Evolutionary conservation across 2,329 filamentous ascomycete genomes (phyloP).

Genomic region (Hypoxylon rubiginosum): DNA sequence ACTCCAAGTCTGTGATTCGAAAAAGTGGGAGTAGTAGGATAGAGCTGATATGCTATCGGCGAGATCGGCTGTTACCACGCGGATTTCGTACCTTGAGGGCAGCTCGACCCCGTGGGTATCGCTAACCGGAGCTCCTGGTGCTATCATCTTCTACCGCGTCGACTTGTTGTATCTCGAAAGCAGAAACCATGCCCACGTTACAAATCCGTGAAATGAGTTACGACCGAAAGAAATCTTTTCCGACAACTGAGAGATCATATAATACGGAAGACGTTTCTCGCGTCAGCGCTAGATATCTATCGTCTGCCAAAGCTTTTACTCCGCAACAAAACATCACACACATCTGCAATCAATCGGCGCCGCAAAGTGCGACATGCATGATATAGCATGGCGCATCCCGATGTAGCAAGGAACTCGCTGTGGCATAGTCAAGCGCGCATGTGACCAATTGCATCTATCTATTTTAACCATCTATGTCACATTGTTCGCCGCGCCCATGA

Average conservation of each 20-base stretch:
- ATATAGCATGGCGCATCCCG: constrained; percentile 21
- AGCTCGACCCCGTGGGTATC: constrained; percentile 39
- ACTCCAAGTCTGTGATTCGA: constrained; percentile 36
- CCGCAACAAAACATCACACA: constrained; percentile 8
- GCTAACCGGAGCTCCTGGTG: constrained; percentile 30
- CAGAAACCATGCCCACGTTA: constrained; percentile 1
- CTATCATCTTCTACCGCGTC: constrained; percentile 24
- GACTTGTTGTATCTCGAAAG: background rate
- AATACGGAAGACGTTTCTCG: constrained; percentile 2
- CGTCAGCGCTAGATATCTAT: constrained; percentile 18
- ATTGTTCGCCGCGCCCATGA: constrained; percentile 31
- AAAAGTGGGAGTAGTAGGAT: constrained; percentile 31
- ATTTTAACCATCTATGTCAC: constrained; percentile 28
- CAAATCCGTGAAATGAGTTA: background rate
- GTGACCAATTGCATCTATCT: constrained; percentile 29
- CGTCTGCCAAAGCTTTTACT: background rate
- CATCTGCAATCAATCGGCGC: constrained; percentile 23
- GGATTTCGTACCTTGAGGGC: constrained; percentile 42
- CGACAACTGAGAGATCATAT: constrained; percentile 3
- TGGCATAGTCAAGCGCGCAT: constrained; percentile 16
- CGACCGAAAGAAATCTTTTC: background rate
- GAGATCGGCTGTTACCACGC: constrained; percentile 36
- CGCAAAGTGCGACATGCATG: constrained; percentile 17
- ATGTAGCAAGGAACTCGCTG: constrained; percentile 37
- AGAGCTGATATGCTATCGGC: constrained; percentile 35